Base-by-base conservation (phyloP, 2,329 filamentous ascomycete species). In the Didymella glomerata region DNA sequence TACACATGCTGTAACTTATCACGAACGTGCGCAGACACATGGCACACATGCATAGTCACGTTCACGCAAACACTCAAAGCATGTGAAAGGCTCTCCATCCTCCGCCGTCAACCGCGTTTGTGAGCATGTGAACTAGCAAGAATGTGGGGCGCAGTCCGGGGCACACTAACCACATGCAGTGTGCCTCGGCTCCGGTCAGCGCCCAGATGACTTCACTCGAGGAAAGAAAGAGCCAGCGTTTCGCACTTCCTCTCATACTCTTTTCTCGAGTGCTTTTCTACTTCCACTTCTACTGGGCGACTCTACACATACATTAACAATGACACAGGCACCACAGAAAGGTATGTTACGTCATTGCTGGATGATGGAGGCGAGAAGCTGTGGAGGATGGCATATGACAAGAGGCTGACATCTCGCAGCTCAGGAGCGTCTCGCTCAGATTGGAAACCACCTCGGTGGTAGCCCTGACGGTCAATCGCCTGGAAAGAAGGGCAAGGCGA, bases 401-500 rank as follows among this genome's bases (percentile, higher is more conserved):
- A 16, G 18, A 30, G 24, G 50, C 56, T 59, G 46, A 59, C 56
- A 2, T 25, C n/a, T 32, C 8, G 34, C 46, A 86, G 85, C 84
- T 61, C 82, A 85, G 70, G 82, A 85, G 67, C 85, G 86, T 69
- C 82, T 88, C 48, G 81, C 80, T 60, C 85, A 88, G 75, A 83
- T 88, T 61, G 79, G 82, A 54, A 81, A 82, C 65, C 86, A 88
- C 72, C 78, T 88, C 65, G 75, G 77, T 58, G 76, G 75, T 48
- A 62, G 63, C 44, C 22, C 44, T 34, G 52, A 36, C 14, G 46
- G 45, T 32, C 32, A 47, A 20, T 55, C 51, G 3, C 9, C 14
- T 5, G 24, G 73, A 27, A 75, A 72, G 46, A 73, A 69, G 54
- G 81, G 80, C 52, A 78, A 71, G 63, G 70, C 78, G 61, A 72